Conservation (phyloP, 2,329 filamentous ascomycete genomes). For the Aspergillus sp. region DNA sequence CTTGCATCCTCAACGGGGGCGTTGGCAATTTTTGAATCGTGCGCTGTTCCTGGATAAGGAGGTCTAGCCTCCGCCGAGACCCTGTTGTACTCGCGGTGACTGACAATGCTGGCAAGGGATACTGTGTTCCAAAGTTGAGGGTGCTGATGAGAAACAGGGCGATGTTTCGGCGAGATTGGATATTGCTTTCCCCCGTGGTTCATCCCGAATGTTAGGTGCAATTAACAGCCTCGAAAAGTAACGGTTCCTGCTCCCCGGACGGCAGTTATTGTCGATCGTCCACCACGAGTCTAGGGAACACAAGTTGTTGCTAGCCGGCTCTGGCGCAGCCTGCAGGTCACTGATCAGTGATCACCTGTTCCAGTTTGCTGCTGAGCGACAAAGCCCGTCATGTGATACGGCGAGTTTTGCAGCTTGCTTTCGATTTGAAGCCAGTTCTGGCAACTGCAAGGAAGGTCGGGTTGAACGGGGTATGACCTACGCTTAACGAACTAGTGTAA, state of each 20-base stretch:
- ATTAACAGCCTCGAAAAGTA: not conserved
- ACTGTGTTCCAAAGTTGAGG: not conserved
- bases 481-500: too few relatives aligned
- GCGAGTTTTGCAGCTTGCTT: not conserved
- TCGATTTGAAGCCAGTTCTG: not conserved
- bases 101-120: not conserved
- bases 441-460: too few relatives aligned
- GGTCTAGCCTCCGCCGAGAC: not conserved
- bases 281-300: not conserved
- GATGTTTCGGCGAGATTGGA: not conserved
- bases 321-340: not conserved
- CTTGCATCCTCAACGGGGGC: not conserved
- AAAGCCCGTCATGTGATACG: not conserved
- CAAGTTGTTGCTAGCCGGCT: not conserved
- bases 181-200: not conserved
- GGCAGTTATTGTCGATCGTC: not conserved
- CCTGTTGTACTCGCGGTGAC: not conserved
- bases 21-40: not conserved
- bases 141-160: not conserved
- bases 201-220: not conserved
- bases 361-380: not conserved
- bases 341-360: not conserved
- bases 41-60: not conserved
- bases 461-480: not conserved
- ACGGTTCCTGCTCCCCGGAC: not conserved